These are phyloP conservation scores for Cichorium intybus DNA, from an alignment of 140 eudicot genomes.

Conservation along the genomic window DNA sequence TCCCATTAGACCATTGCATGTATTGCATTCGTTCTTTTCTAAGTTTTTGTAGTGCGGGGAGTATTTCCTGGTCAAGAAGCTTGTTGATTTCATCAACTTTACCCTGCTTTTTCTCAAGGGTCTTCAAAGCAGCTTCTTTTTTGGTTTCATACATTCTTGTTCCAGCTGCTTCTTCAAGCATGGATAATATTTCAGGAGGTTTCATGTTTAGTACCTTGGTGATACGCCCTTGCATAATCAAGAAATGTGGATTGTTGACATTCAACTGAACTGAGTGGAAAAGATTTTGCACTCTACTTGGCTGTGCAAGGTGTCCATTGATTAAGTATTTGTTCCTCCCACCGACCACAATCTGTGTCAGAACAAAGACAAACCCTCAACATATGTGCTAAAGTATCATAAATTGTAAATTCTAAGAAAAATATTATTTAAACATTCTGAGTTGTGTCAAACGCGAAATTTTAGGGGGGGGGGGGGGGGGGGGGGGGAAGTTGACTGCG, in stretches of 20 bases:
- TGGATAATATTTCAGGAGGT: slow-evolving; percentile 98
- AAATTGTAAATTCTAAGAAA: background rate
- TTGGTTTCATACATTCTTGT: slow-evolving; percentile 99
- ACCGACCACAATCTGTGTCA: slow-evolving; percentile 91
- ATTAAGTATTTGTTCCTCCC: slow-evolving; percentile 98
- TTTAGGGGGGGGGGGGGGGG: too few relatives aligned
- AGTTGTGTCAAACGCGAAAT: background rate
- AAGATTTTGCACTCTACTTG: slow-evolving; percentile 96
- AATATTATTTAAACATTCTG: background rate
- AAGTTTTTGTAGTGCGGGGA: slow-evolving; percentile 90
- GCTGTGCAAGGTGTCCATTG: slow-evolving; percentile 99
- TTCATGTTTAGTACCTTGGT: slow-evolving; percentile 98
- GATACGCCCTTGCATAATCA: slow-evolving; percentile 99
- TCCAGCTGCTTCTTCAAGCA: slow-evolving; percentile 99
- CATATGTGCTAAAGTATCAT: background rate
- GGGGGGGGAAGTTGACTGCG: background rate
- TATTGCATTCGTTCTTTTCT: slow-evolving; percentile 96
- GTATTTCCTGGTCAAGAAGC: slow-evolving; percentile 96
- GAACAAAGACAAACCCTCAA: background rate
- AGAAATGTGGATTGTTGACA: slow-evolving; percentile 97
- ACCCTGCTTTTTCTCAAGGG: slow-evolving; percentile 94
- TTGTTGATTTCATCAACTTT: slow-evolving; percentile 97
- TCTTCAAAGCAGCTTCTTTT: slow-evolving; percentile 90
- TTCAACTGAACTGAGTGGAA: slow-evolving; percentile 97
- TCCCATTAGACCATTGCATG: slow-evolving; percentile 99